Base-by-base conservation (phyloP, 2,329 filamentous ascomycete genomes). In the Fusarium fracticaudum region DNA sequence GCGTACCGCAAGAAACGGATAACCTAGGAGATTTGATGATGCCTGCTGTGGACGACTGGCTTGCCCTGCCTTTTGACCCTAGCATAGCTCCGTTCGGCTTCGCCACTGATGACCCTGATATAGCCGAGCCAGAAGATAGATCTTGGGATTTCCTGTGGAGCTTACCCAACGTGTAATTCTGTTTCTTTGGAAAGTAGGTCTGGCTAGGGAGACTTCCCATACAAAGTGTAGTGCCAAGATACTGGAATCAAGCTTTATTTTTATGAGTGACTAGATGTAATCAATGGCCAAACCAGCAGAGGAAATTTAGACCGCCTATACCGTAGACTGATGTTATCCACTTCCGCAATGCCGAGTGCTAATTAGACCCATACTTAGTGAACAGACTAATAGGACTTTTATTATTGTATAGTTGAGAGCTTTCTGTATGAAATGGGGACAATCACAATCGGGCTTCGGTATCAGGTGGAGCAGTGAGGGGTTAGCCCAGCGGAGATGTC, bases 81-180 rank as follows among this genome's bases (percentile, higher is more conserved):
- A 64, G 51, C 1, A 55, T 62, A 3, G 59, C 48, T 8, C 59
- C 59, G 0, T 62, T 62, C 2, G 48, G 59, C n/a, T 62, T 62
- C 8, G 38, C 59, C 0, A 62, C 48, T 15, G 59, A 62, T 37
- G 48, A 44, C 20, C 31, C 48, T 1, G 12, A 15, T 9, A 8
- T 55, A 0, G 12, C 48, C 1, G 59, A 62, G 20, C 48, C 31
- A 12, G 60, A 62, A 9, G 60, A 62, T 17, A 55, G 38, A 5
- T 31, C 48, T 0, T 62, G 48, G 60, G 60, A 62, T 38, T 62
- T 62, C 38, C 22, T 62, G 4, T 55, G 60, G 48, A 62, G 38
- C 11, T 43, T 54, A 37, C 59, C 59, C 0, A 61, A 11, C 6
- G 37, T 54, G 17, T 60, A 60, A 18, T 35, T 17, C 24, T 24